A percentile compares a stretch with the other conserved stretches of the same genome.
Conservation (phyloP, 2,329 filamentous ascomycete genomes). For the Neonectria faginata region DNA sequence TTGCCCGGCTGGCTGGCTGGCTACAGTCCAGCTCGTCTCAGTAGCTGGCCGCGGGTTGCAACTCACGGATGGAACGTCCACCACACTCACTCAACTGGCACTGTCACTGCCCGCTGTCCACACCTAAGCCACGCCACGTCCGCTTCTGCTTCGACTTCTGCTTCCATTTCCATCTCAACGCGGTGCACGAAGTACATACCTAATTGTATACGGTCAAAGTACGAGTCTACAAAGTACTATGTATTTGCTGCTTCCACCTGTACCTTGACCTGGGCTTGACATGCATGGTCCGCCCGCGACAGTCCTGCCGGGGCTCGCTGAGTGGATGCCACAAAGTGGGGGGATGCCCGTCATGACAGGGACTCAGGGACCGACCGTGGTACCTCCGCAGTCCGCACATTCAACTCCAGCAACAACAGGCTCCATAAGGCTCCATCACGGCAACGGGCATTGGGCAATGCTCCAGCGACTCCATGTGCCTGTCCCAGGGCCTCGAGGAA, state of each 20-base stretch:
- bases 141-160: constrained; percentile 3
- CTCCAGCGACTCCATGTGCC: neutral
- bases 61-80: too few relatives aligned
- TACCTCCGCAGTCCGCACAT: constrained; percentile 10
- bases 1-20: neutral
- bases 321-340: constrained; percentile 4
- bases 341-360: constrained; percentile 11
- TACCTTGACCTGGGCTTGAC: neutral
- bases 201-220: neutral
- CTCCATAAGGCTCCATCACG: neutral
- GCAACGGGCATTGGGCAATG: neutral
- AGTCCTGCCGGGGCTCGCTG: neutral
- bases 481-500: neutral
- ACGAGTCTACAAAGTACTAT: neutral
- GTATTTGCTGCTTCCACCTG: neutral
- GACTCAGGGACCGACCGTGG: constrained; percentile 3
- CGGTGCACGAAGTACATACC: neutral
- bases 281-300: neutral
- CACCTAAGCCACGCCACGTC: constrained; percentile 2
- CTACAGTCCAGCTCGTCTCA: too few relatives aligned
- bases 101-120: neutral
- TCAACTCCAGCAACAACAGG: neutral
- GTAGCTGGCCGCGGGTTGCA: too few relatives aligned
- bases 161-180: constrained; percentile 5
- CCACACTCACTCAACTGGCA: neutral